A percentile compares a stretch with the other conserved stretches of the same genome.
These are phyloP conservation scores for Cordia subcordata DNA, from an alignment of 257 asterid genomes.

Conservation along the genomic window DNA sequence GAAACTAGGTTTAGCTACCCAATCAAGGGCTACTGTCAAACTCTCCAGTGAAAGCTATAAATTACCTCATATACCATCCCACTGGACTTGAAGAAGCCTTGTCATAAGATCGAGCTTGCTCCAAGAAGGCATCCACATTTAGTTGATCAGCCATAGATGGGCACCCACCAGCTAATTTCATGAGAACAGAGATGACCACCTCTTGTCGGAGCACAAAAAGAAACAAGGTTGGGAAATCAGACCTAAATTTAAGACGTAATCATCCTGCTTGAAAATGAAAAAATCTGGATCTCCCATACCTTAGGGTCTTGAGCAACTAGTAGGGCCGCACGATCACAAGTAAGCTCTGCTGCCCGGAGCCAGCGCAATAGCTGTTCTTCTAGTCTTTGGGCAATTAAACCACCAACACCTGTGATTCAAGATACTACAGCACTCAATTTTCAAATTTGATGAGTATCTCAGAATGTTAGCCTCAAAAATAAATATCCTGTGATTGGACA, in stretches of 20 bases:
- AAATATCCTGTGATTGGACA: too few relatives aligned
- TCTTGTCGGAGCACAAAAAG: conserved; percentile 68
- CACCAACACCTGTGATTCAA: conserved; percentile 61
- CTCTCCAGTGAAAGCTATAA: conserved; percentile 2
- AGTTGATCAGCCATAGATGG: conserved; percentile 89
- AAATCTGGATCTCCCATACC: conserved; percentile 37
- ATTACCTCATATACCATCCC: conserved; percentile 90
- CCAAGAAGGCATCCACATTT: conserved; percentile 93
- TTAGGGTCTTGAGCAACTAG: conserved; percentile 91
- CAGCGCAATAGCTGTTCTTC: conserved; percentile 95
- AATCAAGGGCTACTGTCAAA: not conserved
- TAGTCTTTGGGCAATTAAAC: conserved; percentile 78
- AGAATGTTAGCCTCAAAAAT: too few relatives aligned
- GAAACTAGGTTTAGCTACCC: conserved; percentile 7
- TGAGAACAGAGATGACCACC: conserved; percentile 95
- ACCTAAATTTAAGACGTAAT: conserved; percentile 4
- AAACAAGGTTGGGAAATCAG: conserved; percentile 15
- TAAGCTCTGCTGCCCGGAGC: conserved; percentile 96
- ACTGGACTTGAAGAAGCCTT: conserved; percentile 91
- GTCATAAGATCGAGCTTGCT: conserved; percentile 95
- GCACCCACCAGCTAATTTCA: conserved; percentile 98
- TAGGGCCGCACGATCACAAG: conserved; percentile 96
- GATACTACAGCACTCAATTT: conserved; percentile 14
- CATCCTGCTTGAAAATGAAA: conserved; percentile 1
- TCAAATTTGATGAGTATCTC: not conserved